These are phyloP conservation scores for Phragmites australis DNA, from an alignment of 176 grass and related monocot genomes.

Conservation along the genomic window DNA sequence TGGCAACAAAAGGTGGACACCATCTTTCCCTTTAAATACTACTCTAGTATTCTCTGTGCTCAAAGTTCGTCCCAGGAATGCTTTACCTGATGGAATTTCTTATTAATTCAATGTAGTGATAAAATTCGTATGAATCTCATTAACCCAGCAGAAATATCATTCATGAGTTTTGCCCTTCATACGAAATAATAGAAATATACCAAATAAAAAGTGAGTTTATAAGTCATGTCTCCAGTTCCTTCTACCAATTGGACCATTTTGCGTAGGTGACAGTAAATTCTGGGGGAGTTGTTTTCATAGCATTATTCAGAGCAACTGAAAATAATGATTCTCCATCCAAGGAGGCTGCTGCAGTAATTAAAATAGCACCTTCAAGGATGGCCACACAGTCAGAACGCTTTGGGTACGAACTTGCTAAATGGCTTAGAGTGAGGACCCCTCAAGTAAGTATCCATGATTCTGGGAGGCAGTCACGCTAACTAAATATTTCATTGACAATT, in stretches of 20 bases:
- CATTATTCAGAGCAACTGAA: constrained; percentile 57
- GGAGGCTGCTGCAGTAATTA: constrained; percentile 86
- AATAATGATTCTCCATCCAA: constrained; percentile 39
- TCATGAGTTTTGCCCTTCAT: not conserved
- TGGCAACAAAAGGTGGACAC: not conserved
- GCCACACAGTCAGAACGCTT: constrained; percentile 94
- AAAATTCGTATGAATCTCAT: not conserved
- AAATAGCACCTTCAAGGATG: constrained; percentile 96
- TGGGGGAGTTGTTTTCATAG: constrained; percentile 89
- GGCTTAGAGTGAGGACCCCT: constrained; percentile 84
- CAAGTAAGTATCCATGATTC: constrained; percentile 56
- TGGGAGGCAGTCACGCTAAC: constrained; percentile 13
- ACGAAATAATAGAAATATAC: not conserved
- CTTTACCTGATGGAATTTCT: not conserved
- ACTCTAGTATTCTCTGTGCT: not conserved
- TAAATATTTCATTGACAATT: constrained; percentile 28
- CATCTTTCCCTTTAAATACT: constrained; percentile 4
- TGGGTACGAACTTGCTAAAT: constrained; percentile 93
- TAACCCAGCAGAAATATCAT: not conserved
- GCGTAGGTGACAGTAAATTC: constrained; percentile 96
- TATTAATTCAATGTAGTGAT: not conserved
- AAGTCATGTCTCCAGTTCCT: constrained; percentile 2
- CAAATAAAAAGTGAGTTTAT: not conserved
- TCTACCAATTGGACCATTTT: not conserved
- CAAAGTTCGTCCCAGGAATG: not conserved